Evolutionary conservation across 257 asterid species (phyloP).

Genomic region (Lantana camara): DNA sequence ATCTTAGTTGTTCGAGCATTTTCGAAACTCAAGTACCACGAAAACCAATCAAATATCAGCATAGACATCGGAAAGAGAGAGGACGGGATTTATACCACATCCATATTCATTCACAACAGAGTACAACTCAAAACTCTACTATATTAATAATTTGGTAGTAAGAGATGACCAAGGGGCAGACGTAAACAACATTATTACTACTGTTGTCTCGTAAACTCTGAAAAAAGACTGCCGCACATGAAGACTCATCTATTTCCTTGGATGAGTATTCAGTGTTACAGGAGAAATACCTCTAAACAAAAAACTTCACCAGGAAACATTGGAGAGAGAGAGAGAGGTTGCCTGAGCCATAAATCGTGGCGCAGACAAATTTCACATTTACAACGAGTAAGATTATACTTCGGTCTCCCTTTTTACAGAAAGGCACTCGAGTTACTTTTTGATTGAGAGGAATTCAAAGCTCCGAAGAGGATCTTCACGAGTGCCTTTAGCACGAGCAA

Average conservation of each 20-base stretch:
- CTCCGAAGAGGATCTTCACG: constrained; percentile 86
- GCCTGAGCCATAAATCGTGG: constrained; percentile 25
- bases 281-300: constrained; percentile 34
- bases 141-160: too few species aligned
- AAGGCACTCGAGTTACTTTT: constrained; percentile 31
- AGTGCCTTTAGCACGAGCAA: constrained; percentile 61
- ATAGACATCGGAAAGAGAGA: too few species aligned
- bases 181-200: constrained; percentile 15
- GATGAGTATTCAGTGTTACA: constrained; percentile 45
- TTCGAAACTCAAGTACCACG: too few species aligned
- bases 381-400: constrained; percentile 26
- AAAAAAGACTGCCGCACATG: constrained; percentile 31
- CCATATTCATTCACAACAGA: not conserved
- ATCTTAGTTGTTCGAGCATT: too few species aligned
- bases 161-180: not conserved
- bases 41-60: too few species aligned
- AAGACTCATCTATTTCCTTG: constrained; percentile 36
- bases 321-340: constrained; percentile 12
- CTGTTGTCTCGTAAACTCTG: constrained; percentile 17
- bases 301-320: constrained; percentile 21
- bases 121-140: not conserved
- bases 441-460: constrained; percentile 74
- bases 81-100: too few species aligned
- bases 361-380: constrained; percentile 40
- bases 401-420: constrained; percentile 12